phyloP scores from a whole-genome alignment of 257 asterid genomes.

The Ilex asprella region DNA sequence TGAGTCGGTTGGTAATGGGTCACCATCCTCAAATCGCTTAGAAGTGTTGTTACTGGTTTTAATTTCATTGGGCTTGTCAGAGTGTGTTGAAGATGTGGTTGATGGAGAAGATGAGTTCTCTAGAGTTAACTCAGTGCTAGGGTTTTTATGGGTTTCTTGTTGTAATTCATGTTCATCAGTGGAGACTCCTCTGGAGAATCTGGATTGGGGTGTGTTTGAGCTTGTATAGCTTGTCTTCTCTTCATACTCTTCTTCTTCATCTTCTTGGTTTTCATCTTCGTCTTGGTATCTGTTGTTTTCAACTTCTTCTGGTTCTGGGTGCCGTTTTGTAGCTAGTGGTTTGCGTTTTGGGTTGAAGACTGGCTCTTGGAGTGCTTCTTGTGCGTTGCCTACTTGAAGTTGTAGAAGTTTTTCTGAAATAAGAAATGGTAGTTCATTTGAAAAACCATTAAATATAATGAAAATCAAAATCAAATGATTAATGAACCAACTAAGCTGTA shows the following conservation, averaged over 20 bases:
- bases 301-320: conserved; percentile 20
- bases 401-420: conserved; percentile 2
- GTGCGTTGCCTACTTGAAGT: conserved; percentile 11
- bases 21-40: conserved; percentile 53
- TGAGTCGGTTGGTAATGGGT: conserved; percentile 38
- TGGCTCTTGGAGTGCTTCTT: conserved; percentile 10
- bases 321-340: conserved; percentile 18
- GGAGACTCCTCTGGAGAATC: conserved; percentile 56
- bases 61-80: conserved; percentile 35
- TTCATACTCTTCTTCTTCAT: conserved; percentile 32
- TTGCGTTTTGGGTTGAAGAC: conserved; percentile 32
- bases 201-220: conserved; percentile 17
- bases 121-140: conserved; percentile 21
- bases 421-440: too few relatives aligned
- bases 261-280: conserved; percentile 16
- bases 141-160: conserved; percentile 13
- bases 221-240: conserved; percentile 26
- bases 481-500: too few relatives aligned
- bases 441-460: too few relatives aligned
- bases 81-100: conserved; percentile 47
- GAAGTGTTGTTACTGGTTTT: conserved; percentile 8
- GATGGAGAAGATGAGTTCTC: conserved; percentile 55
- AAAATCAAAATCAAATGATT: too few relatives aligned
- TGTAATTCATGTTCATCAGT: conserved; percentile 39
- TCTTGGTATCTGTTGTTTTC: conserved; percentile 7